Percentiles rank a stretch among this genome's conserved stretches.
Conservation (phyloP, 1,284 basidiomycete species). For the Pseudozyma thailandica region DNA sequence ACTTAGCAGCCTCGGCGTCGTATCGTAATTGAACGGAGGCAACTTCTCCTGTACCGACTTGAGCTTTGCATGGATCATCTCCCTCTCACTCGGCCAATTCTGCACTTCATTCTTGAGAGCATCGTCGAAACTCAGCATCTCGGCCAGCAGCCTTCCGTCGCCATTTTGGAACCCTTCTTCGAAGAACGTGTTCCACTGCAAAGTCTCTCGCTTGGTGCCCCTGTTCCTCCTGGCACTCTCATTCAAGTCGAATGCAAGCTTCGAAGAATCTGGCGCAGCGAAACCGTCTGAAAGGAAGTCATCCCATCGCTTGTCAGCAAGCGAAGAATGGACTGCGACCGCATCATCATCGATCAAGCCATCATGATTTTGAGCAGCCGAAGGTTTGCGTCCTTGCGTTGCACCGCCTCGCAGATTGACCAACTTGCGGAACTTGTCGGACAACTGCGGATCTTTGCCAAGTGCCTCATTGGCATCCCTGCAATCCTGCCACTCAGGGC, state of each 20-base stretch:
- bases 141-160: conserved; percentile 38
- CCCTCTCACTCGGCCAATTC: conserved; percentile 54
- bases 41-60: conserved; percentile 41
- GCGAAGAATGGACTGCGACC: conserved; percentile 46
- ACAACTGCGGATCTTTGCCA: conserved; percentile 60
- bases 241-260: conserved; percentile 63
- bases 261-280: conserved; percentile 57
- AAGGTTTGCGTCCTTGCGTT: conserved; percentile 26
- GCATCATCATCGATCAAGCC: conserved; percentile 17
- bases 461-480: conserved; percentile 17
- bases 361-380: conserved; percentile 1
- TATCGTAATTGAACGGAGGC: conserved; percentile 62
- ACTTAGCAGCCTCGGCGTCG: conserved; percentile 45
- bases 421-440: conserved; percentile 62
- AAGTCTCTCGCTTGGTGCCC: conserved; percentile 40
- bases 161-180: conserved; percentile 47
- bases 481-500: conserved; percentile 58
- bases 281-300: conserved; percentile 62
- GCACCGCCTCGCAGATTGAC: conserved; percentile 55
- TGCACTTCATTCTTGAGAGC: conserved; percentile 55
- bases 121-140: conserved; percentile 62
- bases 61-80: conserved; percentile 45
- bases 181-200: conserved; percentile 63
- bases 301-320: conserved; percentile 60
- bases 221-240: conserved; percentile 57